Evolutionary conservation across 2,329 filamentous ascomycete genomes (phyloP), one percentile per base, ranked within the genome.

Genomic region (Metarhizium robertsii): DNA sequence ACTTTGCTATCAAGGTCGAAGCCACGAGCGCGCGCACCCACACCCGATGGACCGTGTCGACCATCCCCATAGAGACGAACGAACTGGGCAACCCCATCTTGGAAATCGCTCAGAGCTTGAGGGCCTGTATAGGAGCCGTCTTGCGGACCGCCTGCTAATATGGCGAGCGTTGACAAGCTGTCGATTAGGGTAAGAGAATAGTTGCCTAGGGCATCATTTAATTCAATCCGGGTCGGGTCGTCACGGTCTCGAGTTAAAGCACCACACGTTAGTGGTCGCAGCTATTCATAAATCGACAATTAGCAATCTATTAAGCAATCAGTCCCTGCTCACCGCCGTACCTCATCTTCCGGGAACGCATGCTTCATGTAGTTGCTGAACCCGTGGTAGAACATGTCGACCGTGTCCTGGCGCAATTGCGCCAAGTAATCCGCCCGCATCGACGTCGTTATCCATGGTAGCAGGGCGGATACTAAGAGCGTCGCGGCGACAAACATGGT

Each of bases 1-100:
- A 99, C 94, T 72, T 97, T 99, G 74, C 92, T 96, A 71, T 99
- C 92, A 45, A 96, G 76, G 69, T 99, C 90, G 65, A 99, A 99
- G 0, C 91, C 94, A 54, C 84, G 81, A 3, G 85, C 85, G 60
- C 90, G 79, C 56, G 80, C 76, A 3, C 92, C 92, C 65, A 82
- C 79, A 6, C 88, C 90, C 5, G 79, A 78, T 14, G 81, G 76
- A 3, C 88, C 86, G 8, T 77, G 72, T 34, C 84, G 84, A 2
- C 92, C 92, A 70, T 96, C 92, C 4, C 92, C 92, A 69, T 96
- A 97, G 62, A 94, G 77, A 60, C 83, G 76, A 3, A 96, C 87
- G 62, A 97, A 76, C 53, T 85, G 78, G 57, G 81, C 78, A 32
- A 96, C 80, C 25, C 90, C 90, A 58, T 88, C 74, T 68, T 96